phyloP scores from a whole-genome alignment of 129 eudicot species.

The Chrysanthemum lavandulifolium region DNA sequence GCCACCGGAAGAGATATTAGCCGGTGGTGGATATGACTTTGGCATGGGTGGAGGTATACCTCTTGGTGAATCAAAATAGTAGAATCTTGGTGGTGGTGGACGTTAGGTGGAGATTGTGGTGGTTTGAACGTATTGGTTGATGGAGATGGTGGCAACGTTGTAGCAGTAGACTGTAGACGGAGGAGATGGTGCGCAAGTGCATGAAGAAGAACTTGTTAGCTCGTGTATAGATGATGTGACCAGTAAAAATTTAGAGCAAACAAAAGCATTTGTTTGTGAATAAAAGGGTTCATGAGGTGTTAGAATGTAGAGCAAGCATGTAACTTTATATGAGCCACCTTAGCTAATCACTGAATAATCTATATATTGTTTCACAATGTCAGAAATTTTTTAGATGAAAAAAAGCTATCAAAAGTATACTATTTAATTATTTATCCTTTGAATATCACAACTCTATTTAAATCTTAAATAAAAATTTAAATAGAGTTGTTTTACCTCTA shows the following conservation, averaged over 20 bases:
- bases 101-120: constrained; percentile 19
- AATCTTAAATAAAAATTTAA: too few species aligned
- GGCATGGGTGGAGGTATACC: constrained; percentile 17
- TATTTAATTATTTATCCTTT: too few species aligned
- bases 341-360: too few species aligned
- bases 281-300: constrained; percentile 1
- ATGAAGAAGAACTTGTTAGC: constrained; percentile 41
- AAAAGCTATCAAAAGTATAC: too few species aligned
- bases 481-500: too few species aligned
- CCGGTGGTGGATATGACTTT: constrained; percentile 41
- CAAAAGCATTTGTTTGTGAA: constrained; percentile 19
- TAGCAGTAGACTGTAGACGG: constrained; percentile 23
- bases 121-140: constrained; percentile 23
- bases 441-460: too few species aligned
- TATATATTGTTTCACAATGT: too few species aligned
- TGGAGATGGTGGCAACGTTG: constrained; percentile 35
- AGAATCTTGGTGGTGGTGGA: constrained; percentile 46
- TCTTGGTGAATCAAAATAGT: constrained; percentile 33
- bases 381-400: too few species aligned
- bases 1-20: constrained; percentile 28
- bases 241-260: constrained; percentile 24
- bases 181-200: constrained; percentile 55
- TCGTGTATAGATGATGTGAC: constrained; percentile 12
- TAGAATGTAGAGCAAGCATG: background rate
- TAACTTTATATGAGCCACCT: too few species aligned